phyloP scores from a whole-genome alignment of 495 filamentous ascomycete genomes.

The Aspergillus cavernicola region DNA sequence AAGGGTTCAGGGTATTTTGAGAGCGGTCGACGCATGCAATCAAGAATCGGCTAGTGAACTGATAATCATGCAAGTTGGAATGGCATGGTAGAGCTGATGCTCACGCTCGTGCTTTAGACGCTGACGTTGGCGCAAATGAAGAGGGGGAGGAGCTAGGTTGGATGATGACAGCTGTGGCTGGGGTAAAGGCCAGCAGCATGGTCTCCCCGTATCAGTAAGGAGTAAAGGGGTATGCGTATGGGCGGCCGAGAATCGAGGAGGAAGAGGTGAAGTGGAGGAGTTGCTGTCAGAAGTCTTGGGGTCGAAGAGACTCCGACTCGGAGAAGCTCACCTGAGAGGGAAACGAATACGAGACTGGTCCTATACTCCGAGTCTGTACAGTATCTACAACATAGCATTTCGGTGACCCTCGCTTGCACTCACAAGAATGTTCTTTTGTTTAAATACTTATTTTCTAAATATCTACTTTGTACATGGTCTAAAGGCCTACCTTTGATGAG shows the following conservation, averaged over 20 bases:
- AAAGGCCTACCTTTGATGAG: no score
- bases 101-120: neutral
- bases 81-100: neutral
- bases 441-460: no score
- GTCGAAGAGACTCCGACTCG: neutral
- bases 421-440: no score
- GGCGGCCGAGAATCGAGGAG: neutral
- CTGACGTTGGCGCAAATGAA: conserved; percentile 1
- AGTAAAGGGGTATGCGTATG: neutral
- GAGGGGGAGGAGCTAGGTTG: neutral
- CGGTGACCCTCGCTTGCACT: no score
- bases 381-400: no score
- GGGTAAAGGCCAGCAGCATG: conserved; percentile 4
- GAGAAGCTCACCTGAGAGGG: neutral
- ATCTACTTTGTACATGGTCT: no score
- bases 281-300: neutral
- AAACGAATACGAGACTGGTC: neutral
- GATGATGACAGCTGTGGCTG: conserved; percentile 5
- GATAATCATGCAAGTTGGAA: neutral
- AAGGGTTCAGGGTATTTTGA: neutral
- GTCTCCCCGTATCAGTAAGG: neutral
- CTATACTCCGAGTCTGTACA: no score
- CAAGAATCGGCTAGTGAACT: neutral
- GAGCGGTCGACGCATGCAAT: neutral
- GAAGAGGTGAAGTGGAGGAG: neutral